A percentile compares a stretch with the other conserved stretches of the same genome.
Evolutionary conservation across 1,284 basidiomycete species (phyloP).

Genomic region (Exobasidium rhododendri): DNA sequence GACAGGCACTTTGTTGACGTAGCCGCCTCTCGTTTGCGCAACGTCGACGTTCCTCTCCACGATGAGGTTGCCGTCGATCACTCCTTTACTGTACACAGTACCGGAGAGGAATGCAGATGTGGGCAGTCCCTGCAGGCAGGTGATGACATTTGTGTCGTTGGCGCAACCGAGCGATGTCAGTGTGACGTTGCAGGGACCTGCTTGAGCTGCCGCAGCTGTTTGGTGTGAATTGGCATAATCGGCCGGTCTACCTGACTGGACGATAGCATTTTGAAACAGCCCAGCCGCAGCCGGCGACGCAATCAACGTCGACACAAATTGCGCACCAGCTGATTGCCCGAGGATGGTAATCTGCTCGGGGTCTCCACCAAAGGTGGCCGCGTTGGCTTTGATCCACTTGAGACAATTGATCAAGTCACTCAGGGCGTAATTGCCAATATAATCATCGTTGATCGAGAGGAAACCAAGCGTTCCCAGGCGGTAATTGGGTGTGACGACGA

Average conservation of each 20-base stretch:
- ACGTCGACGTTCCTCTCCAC: constrained; percentile 13
- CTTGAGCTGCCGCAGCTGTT: constrained; percentile 12
- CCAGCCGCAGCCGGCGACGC: constrained; percentile 1
- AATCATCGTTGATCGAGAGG: constrained; percentile 1
- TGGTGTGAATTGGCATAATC: constrained; percentile 8
- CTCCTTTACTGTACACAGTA: constrained; percentile 3
- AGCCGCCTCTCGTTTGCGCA: neutral
- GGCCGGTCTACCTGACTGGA: constrained; percentile 10
- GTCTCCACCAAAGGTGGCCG: constrained; percentile 19
- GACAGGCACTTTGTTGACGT: constrained; percentile 12
- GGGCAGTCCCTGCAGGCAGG: constrained; percentile 27
- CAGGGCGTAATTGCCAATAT: constrained; percentile 16
- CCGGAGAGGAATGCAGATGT: constrained; percentile 18
- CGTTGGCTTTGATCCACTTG: constrained; percentile 18
- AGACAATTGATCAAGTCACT: constrained; percentile 16
- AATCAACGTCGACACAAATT: constrained; percentile 14
- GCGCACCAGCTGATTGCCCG: constrained; percentile 19
- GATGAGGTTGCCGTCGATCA: constrained; percentile 27
- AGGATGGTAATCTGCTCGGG: constrained; percentile 15
- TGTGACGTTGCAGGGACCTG: constrained; percentile 12
- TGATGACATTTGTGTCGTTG: constrained; percentile 22
- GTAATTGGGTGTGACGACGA: constrained; percentile 54
- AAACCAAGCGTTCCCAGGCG: constrained; percentile 14
- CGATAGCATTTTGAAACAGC: constrained; percentile 17
- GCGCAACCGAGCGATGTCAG: constrained; percentile 26